Conservation (phyloP, 192 early-diverging fungal species). For the Tieghemiomyces parasiticus region DNA sequence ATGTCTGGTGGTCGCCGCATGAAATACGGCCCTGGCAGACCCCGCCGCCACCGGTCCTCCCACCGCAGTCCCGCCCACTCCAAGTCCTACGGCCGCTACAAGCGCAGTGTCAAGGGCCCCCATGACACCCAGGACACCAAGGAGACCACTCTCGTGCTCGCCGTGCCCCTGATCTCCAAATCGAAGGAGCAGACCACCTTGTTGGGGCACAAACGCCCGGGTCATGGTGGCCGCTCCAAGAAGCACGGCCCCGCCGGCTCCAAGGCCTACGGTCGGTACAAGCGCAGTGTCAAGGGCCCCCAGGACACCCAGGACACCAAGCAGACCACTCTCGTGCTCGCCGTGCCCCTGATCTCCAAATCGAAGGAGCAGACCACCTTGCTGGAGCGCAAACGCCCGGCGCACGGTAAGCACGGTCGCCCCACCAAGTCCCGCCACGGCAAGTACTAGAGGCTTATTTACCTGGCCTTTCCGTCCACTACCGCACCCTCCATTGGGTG, state of each 20-base stretch:
- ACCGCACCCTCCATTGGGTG: background rate
- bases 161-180: background rate
- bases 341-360: background rate
- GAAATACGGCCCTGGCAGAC: background rate
- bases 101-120: background rate
- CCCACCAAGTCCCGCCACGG: background rate
- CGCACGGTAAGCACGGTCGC: background rate
- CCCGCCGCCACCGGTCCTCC: background rate
- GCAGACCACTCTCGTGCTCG: background rate
- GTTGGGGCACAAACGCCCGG: background rate
- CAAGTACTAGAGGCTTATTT: background rate
- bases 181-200: background rate
- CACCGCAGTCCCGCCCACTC: background rate
- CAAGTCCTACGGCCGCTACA: too few species aligned
- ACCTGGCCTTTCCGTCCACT: background rate
- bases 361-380: background rate
- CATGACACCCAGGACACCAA: background rate
- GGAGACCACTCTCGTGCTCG: background rate
- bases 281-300: background rate
- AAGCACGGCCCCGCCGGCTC: too few species aligned
- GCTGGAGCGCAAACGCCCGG: background rate
- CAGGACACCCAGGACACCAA: background rate
- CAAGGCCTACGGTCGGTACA: background rate
- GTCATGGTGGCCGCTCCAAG: background rate
- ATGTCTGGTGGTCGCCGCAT: too few species aligned